phyloP scores from a whole-genome alignment of 2,329 filamentous ascomycete species.

The Alternaria brassicae region DNA sequence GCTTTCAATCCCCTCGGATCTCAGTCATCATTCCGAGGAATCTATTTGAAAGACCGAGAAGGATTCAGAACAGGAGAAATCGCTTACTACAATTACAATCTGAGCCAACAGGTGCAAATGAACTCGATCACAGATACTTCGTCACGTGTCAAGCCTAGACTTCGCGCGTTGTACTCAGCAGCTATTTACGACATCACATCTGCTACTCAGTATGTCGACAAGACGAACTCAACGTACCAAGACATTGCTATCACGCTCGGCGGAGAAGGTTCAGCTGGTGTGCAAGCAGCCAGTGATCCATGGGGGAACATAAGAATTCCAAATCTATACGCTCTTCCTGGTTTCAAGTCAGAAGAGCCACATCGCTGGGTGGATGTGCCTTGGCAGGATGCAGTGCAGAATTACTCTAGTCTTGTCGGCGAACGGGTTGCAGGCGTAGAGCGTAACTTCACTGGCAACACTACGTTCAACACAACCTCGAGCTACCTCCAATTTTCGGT shows the following conservation, averaged over 20 bases:
- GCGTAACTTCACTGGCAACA: not conserved
- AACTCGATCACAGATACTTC: not conserved
- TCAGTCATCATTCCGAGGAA: constrained; percentile 15
- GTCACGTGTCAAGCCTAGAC: not conserved
- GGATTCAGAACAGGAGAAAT: not conserved
- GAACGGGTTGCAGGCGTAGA: not conserved
- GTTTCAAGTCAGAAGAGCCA: not conserved
- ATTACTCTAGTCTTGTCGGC: not conserved
- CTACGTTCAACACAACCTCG: not conserved
- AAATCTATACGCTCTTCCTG: not conserved
- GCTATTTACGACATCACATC: constrained; percentile 9
- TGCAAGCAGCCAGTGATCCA: not conserved
- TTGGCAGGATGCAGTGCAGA: not conserved
- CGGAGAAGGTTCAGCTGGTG: constrained; percentile 8
- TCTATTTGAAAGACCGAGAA: not conserved
- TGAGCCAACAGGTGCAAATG: not conserved
- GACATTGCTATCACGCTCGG: constrained; percentile 4
- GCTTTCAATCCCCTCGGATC: constrained; percentile 19
- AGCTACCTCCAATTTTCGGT: not conserved
- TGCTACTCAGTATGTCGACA: constrained; percentile 15
- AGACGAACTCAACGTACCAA: not conserved
- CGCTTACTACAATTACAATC: not conserved
- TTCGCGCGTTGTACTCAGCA: constrained; percentile 12
- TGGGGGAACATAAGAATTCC: not conserved
- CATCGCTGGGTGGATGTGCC: not conserved